Percentiles rank a stretch among this genome's conserved stretches.
These are phyloP conservation scores for Coprinopsis sp. DNA, from an alignment of 768 basidiomycete species.

Conservation along the genomic window DNA sequence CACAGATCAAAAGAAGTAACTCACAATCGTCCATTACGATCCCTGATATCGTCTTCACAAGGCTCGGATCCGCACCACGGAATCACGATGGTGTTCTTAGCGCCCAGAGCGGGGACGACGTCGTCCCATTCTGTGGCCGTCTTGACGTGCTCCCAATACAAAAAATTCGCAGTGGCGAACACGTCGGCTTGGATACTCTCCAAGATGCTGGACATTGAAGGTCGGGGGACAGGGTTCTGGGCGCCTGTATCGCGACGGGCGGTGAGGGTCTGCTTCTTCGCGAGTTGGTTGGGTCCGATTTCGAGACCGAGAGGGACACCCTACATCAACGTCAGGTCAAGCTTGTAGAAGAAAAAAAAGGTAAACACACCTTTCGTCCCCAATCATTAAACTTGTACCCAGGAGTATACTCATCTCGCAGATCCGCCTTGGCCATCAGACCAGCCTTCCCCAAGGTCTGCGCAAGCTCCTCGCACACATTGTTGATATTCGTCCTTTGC, in stretches of 20 bases:
- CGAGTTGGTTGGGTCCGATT: slow-evolving; percentile 90
- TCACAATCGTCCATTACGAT: slow-evolving; percentile 81
- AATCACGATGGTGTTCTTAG: slow-evolving; percentile 80
- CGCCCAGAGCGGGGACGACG: slow-evolving; percentile 85
- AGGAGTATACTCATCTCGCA: slow-evolving; percentile 94
- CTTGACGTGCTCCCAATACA: slow-evolving; percentile 67
- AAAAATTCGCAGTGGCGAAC: slow-evolving; percentile 71
- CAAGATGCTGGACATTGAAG: slow-evolving; percentile 59
- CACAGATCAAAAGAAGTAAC: slow-evolving; percentile 25
- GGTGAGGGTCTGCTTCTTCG: slow-evolving; percentile 72
- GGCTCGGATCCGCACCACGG: slow-evolving; percentile 94
- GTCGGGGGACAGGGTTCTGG: slow-evolving; percentile 39
- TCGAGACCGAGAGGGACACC: slow-evolving; percentile 98
- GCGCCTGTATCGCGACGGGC: slow-evolving; percentile 70
- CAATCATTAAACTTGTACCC: slow-evolving; percentile 99
- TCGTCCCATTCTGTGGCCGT: slow-evolving; percentile 86
- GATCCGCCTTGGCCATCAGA: slow-evolving; percentile 83
- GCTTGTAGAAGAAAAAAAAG: neutral
- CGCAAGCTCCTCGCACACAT: slow-evolving; percentile 74
- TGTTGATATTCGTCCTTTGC: slow-evolving; percentile 65
- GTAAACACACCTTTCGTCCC: slow-evolving; percentile 81
- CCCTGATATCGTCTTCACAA: slow-evolving; percentile 99
- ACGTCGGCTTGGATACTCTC: slow-evolving; percentile 87
- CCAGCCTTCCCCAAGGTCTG: slow-evolving; percentile 65
- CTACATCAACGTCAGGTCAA: slow-evolving; percentile 33